A percentile compares a stretch with the other conserved stretches of the same genome.
Evolutionary conservation across 805 yeast species (phyloP).

Genomic region (Danielozyma ontarioensis): DNA sequence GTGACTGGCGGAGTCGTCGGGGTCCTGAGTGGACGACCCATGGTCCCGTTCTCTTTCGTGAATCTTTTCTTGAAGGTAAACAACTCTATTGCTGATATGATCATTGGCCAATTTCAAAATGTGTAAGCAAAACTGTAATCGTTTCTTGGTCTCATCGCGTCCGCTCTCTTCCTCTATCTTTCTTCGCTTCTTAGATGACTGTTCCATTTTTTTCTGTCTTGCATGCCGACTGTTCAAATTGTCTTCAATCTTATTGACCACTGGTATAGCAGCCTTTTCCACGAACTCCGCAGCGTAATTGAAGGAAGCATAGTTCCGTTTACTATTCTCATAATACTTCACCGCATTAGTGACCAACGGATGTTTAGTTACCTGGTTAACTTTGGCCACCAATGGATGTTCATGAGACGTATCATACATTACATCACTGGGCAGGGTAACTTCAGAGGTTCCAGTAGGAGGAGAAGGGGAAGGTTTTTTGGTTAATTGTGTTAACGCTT

Average conservation of each 20-base stretch:
- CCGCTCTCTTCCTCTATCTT: conserved; percentile 1
- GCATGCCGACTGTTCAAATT: conserved; percentile 37
- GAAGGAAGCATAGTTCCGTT: conserved; percentile 43
- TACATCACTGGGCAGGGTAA: conserved; percentile 1
- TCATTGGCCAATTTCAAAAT: conserved; percentile 76
- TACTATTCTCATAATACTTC: conserved; percentile 42
- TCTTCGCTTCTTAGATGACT: conserved; percentile 9
- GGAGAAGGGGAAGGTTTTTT: conserved; percentile 16
- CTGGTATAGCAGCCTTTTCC: conserved; percentile 51
- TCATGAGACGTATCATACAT: conserved; percentile 6
- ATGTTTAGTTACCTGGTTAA: conserved; percentile 32
- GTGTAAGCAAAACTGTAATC: conserved; percentile 74
- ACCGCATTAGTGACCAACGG: conserved; percentile 46
- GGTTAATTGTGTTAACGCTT: conserved; percentile 33
- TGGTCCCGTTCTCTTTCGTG: conserved; percentile 8
- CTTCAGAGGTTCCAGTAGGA: conserved; percentile 4
- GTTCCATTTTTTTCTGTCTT: conserved; percentile 13
- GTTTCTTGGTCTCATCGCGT: conserved; percentile 49
- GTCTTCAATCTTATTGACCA: conserved; percentile 45
- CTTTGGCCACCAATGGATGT: conserved; percentile 37
- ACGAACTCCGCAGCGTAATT: conserved; percentile 59
- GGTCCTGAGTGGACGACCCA: conserved; percentile 12
- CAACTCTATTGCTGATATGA: conserved; percentile 64
- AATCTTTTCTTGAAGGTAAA: conserved; percentile 45
- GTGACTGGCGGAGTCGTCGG: conserved; percentile 5